Conservation (phyloP, 1,284 basidiomycete genomes). For the Leccinum pallidistipes region DNA sequence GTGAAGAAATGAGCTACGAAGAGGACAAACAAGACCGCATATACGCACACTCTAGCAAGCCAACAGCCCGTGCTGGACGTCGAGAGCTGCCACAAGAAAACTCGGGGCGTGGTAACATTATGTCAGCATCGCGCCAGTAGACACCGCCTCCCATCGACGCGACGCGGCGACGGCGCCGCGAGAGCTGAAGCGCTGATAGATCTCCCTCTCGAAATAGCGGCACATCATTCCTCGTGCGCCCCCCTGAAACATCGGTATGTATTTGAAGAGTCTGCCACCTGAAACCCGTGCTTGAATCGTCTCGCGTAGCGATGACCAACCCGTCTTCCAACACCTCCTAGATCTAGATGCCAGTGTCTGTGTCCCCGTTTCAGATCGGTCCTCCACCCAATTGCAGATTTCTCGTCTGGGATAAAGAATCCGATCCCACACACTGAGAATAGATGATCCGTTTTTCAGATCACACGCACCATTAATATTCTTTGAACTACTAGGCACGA, state of each 20-base stretch:
- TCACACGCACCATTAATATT: background rate
- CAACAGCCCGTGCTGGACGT: slow-evolving; percentile 35
- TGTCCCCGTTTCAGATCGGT: background rate
- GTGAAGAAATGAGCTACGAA: background rate
- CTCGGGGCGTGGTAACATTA: slow-evolving; percentile 37
- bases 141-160: background rate
- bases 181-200: background rate
- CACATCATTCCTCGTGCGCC: background rate
- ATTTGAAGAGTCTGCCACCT: background rate
- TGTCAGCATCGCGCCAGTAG: slow-evolving; percentile 26
- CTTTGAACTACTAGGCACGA: background rate
- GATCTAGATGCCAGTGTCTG: too few relatives aligned
- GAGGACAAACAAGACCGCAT: background rate
- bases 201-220: background rate
- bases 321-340: background rate
- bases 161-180: background rate
- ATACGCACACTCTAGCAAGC: slow-evolving; percentile 30
- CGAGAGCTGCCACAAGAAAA: slow-evolving; percentile 31
- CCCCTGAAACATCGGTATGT: background rate
- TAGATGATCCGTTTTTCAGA: background rate
- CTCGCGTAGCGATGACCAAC: background rate
- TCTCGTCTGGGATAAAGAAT: background rate
- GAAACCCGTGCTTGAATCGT: background rate
- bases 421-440: background rate
- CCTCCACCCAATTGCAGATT: background rate